Conservation (phyloP, 1,139 yeast genomes). For the Blastobotrys illinoisensis region DNA sequence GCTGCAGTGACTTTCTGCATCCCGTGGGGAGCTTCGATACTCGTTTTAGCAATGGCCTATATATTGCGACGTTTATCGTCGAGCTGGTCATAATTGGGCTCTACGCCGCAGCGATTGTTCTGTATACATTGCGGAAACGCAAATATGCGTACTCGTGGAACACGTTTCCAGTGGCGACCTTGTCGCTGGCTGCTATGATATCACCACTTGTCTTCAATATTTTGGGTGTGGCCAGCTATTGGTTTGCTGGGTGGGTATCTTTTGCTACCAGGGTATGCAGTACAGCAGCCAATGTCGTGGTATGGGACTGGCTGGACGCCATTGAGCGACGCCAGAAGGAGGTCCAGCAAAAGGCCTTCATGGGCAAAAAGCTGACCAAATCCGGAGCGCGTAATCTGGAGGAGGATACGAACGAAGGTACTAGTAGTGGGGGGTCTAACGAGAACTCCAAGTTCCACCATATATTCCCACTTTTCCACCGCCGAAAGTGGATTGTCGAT, state of each 20-base stretch:
- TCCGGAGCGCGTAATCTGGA: neutral
- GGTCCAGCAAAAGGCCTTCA: constrained; percentile 70
- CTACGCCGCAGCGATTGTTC: constrained; percentile 62
- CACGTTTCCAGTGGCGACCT: constrained; percentile 49
- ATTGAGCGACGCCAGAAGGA: constrained; percentile 54
- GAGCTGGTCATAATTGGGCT: constrained; percentile 68
- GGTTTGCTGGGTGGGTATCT: constrained; percentile 71
- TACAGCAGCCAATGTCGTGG: constrained; percentile 49
- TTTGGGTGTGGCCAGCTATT: constrained; percentile 67
- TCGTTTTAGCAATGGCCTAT: constrained; percentile 12
- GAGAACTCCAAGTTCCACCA: neutral
- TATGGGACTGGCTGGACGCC: constrained; percentile 90
- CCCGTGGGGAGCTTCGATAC: constrained; percentile 23
- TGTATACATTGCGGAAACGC: constrained; percentile 54
- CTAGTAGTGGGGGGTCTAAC: neutral
- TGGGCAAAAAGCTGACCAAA: constrained; percentile 59
- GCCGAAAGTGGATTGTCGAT: constrained; percentile 1
- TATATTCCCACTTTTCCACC: neutral
- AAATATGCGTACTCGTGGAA: constrained; percentile 47
- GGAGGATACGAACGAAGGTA: neutral
- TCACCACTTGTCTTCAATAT: constrained; percentile 71
- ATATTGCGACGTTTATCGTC: constrained; percentile 65
- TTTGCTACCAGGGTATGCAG: constrained; percentile 58
- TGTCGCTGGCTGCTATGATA: constrained; percentile 55
- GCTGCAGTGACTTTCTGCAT: constrained; percentile 16